phyloP scores from a whole-genome alignment of 2,329 filamentous ascomycete genomes.

The Thelonectria olida region DNA sequence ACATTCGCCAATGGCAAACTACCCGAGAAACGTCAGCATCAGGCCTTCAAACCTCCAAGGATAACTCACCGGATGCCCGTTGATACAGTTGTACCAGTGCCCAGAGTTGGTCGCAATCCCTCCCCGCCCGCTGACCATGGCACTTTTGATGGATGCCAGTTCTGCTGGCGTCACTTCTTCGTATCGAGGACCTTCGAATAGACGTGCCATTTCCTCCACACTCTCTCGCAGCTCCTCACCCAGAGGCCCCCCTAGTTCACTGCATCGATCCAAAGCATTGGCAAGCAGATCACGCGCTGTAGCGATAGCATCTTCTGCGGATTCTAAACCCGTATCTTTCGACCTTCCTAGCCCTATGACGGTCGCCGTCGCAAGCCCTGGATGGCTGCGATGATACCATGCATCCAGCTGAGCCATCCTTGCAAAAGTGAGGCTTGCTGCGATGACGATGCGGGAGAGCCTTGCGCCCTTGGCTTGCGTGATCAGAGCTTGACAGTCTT shows the following conservation, averaged over 20 bases:
- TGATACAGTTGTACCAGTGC: conserved; percentile 46
- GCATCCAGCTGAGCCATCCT: not conserved
- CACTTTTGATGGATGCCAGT: conserved; percentile 52
- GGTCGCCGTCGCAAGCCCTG: not conserved
- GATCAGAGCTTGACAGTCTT: not conserved
- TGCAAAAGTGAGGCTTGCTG: not conserved
- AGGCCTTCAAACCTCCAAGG: too few species aligned
- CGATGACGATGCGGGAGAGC: not conserved
- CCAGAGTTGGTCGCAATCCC: conserved; percentile 51
- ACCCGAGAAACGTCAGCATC: too few species aligned
- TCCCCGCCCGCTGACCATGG: conserved; percentile 54
- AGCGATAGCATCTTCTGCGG: not conserved
- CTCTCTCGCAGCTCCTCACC: not conserved
- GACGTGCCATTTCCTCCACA: conserved; percentile 15
- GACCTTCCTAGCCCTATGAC: not conserved
- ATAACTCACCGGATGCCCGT: conserved; percentile 40
- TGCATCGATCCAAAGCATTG: not conserved
- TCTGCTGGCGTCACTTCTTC: conserved; percentile 53
- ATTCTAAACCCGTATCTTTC: not conserved
- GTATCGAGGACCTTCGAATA: conserved; percentile 49
- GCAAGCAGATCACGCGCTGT: not conserved
- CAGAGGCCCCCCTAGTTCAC: not conserved
- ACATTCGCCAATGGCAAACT: too few species aligned
- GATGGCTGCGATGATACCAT: not conserved
- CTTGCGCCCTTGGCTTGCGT: not conserved